Percentiles rank a stretch among this genome's conserved stretches.
phyloP scores from a whole-genome alignment of 2,329 filamentous ascomycete species.

The Ophiocordyceps camponoti-saundersi region DNA sequence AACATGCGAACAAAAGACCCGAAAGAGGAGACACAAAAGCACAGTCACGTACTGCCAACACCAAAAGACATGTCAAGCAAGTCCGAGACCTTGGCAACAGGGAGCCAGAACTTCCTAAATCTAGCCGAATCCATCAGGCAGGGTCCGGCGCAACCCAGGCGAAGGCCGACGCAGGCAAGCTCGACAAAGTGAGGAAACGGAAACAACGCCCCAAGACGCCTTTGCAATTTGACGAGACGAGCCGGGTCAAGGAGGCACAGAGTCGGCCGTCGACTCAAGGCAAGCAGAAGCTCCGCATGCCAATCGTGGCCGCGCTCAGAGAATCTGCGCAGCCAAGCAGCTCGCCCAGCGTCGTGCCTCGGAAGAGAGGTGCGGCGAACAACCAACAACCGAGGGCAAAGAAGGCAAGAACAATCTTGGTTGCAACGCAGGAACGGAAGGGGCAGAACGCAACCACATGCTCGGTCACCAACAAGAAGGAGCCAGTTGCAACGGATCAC shows the following conservation, averaged over 20 bases:
- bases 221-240: conserved; percentile 14
- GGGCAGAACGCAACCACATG: not conserved
- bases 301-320: conserved; percentile 5
- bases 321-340: conserved; percentile 4
- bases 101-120: not conserved
- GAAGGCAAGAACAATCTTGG: conserved; percentile 1
- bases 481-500: not conserved
- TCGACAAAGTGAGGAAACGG: conserved; percentile 6
- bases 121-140: not conserved
- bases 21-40: not conserved
- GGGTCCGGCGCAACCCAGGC: not conserved
- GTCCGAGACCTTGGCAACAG: not conserved
- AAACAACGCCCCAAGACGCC: conserved; percentile 17
- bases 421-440: not conserved
- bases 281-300: conserved; percentile 2
- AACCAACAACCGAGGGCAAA: conserved; percentile 2
- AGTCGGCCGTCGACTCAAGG: not conserved
- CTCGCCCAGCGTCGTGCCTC: conserved; percentile 4
- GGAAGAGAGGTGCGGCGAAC: not conserved
- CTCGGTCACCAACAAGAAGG: not conserved
- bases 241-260: conserved; percentile 8
- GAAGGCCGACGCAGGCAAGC: not conserved
- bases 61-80: not conserved
- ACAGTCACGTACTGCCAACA: not conserved
- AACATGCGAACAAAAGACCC: not conserved